Percentiles rank a stretch among this genome's conserved stretches.
Conservation (phyloP, 176 grass and related monocot species). For the Pontederia paniculata region DNA sequence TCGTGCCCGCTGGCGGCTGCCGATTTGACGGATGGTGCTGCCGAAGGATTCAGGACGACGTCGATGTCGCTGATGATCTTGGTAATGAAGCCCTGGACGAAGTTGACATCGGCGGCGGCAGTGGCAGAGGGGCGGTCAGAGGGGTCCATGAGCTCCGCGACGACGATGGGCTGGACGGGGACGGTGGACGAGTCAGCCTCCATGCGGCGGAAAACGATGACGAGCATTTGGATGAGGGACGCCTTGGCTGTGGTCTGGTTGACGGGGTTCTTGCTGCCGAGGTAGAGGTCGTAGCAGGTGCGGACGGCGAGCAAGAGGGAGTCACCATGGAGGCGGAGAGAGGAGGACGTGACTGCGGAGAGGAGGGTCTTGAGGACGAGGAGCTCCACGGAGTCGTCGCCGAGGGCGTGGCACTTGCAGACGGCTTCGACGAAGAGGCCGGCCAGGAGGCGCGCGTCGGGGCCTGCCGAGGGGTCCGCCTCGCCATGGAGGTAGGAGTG, state of each 20-base stretch:
- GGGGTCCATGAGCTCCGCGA: constrained; percentile 83
- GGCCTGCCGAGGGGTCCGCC: constrained; percentile 57
- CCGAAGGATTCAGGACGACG: constrained; percentile 47
- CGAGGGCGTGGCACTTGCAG: constrained; percentile 49
- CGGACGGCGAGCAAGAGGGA: constrained; percentile 76
- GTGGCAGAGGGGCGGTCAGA: constrained; percentile 34
- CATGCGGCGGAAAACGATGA: constrained; percentile 94
- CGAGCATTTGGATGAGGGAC: constrained; percentile 96
- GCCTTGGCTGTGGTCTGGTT: constrained; percentile 98
- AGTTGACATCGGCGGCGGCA: constrained; percentile 44
- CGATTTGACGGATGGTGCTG: constrained; percentile 35
- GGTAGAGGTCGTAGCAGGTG: constrained; percentile 91
- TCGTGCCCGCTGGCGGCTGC: constrained; percentile 51
- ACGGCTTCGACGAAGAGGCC: constrained; percentile 59
- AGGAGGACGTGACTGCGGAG: constrained; percentile 84
- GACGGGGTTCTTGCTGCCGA: constrained; percentile 62
- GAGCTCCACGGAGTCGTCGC: constrained; percentile 50
- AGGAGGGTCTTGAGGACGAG: constrained; percentile 94
- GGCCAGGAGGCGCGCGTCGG: constrained; percentile 59
- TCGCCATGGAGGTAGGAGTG: constrained; percentile 95
- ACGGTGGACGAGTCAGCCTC: constrained; percentile 92
- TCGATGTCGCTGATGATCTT: constrained; percentile 93
- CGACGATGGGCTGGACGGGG: constrained; percentile 84
- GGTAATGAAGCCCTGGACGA: constrained; percentile 89
- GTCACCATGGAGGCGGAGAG: constrained; percentile 76